A percentile compares a stretch with the other conserved stretches of the same genome.
phyloP scores from a whole-genome alignment of 2,329 filamentous ascomycete species.

The Neopestalotiopsis clavispora region DNA sequence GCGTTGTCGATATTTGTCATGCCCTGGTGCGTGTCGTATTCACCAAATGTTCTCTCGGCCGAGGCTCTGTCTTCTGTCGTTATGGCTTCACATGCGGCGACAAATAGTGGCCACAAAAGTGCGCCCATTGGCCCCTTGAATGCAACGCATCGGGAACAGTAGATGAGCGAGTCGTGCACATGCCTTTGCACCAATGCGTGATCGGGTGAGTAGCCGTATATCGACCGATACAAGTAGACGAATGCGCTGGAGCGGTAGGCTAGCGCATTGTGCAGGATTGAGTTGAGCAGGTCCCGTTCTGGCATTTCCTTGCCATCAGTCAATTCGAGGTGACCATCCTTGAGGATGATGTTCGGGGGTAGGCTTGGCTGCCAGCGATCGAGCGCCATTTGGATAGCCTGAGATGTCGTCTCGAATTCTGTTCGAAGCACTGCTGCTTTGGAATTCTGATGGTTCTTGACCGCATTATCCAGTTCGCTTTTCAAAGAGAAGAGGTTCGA shows the following conservation, averaged over 20 bases:
- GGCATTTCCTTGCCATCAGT: conserved; percentile 26
- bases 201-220: conserved; percentile 51
- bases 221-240: conserved; percentile 61
- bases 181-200: conserved; percentile 60
- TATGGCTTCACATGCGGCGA: conserved; percentile 64
- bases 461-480: conserved; percentile 52
- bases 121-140: conserved; percentile 66
- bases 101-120: conserved; percentile 68
- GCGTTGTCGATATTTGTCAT: conserved; percentile 69
- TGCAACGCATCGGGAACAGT: conserved; percentile 60
- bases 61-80: conserved; percentile 53
- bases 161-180: conserved; percentile 52
- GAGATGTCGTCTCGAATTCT: conserved; percentile 55
- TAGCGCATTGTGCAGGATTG: conserved; percentile 63
- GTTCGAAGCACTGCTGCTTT: conserved; percentile 53
- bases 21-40: conserved; percentile 61
- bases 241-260: conserved; percentile 64
- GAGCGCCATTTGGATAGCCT: conserved; percentile 60
- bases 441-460: conserved; percentile 44
- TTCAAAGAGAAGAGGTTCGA: conserved; percentile 61
- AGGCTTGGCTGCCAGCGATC: conserved; percentile 60
- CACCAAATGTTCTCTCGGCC: conserved; percentile 56
- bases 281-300: conserved; percentile 52
- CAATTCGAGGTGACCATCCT: conserved; percentile 28
- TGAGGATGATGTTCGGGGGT: conserved; percentile 42